These are phyloP conservation scores for Jacaranda mimosifolia DNA, from an alignment of 257 asterid species.

Conservation along the genomic window DNA sequence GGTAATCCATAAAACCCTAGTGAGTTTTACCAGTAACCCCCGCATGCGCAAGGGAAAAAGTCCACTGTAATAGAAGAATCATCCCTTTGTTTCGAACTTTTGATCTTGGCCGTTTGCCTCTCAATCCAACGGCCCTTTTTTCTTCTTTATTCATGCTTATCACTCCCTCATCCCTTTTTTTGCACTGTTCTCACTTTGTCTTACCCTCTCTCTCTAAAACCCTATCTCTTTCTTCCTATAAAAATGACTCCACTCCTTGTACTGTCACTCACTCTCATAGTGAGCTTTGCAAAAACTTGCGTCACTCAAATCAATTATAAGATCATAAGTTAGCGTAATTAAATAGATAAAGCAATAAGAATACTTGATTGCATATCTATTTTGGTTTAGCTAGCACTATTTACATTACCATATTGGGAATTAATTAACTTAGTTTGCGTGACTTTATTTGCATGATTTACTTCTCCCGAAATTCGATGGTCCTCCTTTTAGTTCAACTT, in stretches of 20 bases:
- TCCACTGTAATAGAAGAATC: constrained; percentile 17
- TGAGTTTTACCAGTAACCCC: constrained; percentile 8
- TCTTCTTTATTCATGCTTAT: constrained; percentile 33
- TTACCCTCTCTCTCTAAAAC: constrained; percentile 24
- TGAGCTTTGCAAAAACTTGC: too few relatives aligned
- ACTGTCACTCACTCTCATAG: constrained; percentile 18
- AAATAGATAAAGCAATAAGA: too few relatives aligned
- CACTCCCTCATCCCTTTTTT: constrained; percentile 14
- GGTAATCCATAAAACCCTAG: constrained; percentile 31
- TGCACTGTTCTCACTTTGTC: constrained; percentile 20
- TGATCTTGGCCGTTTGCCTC: constrained; percentile 36
- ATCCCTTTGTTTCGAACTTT: not conserved
- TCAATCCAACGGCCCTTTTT: constrained; percentile 43
- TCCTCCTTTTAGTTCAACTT: too few relatives aligned
- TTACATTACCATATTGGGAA: too few relatives aligned
- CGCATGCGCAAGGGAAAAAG: not conserved
- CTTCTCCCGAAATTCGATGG: too few relatives aligned
- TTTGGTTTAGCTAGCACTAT: too few relatives aligned
- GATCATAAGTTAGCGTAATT: too few relatives aligned
- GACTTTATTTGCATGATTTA: too few relatives aligned
- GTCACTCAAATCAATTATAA: too few relatives aligned
- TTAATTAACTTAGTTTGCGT: too few relatives aligned
- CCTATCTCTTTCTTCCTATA: constrained; percentile 29
- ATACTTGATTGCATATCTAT: too few relatives aligned
- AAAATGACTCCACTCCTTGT: constrained; percentile 33